These are phyloP conservation scores for Ganoderma boninense DNA, from an alignment of 1,284 basidiomycete species.

Conservation along the genomic window DNA sequence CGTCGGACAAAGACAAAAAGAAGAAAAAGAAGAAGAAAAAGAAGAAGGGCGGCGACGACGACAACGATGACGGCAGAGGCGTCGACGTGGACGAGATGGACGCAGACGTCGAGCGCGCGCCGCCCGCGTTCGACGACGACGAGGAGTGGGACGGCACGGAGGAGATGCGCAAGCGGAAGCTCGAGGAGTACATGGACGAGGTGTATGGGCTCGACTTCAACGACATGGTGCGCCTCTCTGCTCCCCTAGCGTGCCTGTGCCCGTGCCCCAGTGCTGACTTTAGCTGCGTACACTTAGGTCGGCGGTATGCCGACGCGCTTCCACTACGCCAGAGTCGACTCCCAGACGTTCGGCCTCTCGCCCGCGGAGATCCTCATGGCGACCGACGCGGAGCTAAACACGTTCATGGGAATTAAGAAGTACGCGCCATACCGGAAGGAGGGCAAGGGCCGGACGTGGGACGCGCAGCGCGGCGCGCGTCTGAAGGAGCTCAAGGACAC, in stretches of 20 bases:
- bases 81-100: conserved; percentile 80
- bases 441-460: conserved; percentile 60
- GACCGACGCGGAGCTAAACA: conserved; percentile 93
- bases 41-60: too few species aligned
- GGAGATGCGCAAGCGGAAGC: conserved; percentile 82
- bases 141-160: conserved; percentile 87
- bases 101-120: conserved; percentile 59
- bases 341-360: conserved; percentile 78
- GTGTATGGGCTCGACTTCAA: conserved; percentile 94
- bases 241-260: conserved; percentile 6
- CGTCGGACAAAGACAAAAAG: conserved; percentile 53
- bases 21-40: conserved; percentile 56
- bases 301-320: conserved; percentile 94
- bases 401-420: conserved; percentile 89
- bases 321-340: conserved; percentile 83
- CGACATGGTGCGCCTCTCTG: conserved; percentile 76
- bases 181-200: conserved; percentile 92
- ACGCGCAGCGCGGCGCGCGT: conserved; percentile 67
- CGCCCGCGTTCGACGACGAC: conserved; percentile 51
- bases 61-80: conserved; percentile 47
- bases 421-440: conserved; percentile 87
- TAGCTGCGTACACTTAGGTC: too few species aligned
- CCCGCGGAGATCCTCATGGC: conserved; percentile 93
- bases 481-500: conserved; percentile 69
- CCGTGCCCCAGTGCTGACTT: conserved; percentile 1